Evolutionary conservation across 164 flowering plant genomes (phyloP), one percentile per base, ranked within the genome.

Genomic region (Amborella trichopoda): DNA sequence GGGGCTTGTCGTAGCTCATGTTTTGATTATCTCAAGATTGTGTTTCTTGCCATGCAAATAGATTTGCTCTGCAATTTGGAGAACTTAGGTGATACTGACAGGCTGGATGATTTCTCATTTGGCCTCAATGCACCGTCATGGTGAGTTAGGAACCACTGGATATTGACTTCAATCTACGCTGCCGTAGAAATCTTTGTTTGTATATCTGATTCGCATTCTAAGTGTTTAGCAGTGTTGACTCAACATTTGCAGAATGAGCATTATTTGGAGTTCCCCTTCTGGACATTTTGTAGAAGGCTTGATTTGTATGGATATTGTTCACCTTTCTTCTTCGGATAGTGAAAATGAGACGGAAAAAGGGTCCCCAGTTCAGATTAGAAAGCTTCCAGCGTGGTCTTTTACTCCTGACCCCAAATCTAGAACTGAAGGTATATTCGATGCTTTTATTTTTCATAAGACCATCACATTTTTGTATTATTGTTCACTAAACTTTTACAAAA

Each of bases 261-360:
- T 28, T 44, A 52, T 41, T 40, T 41, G 44, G 44, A 46, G 23
- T 46, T 49, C 26, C 33, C 40, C 30, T 53, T 51, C 25, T 55
- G 46, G 45, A 11, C 28, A 47, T 28, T 6, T 38, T 53, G 46
- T 44, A 26, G 40, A 50, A 43, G 27, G 27, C 36, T 44, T 59
- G 54, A 63, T 54, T 50, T 25, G 54, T 19, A 65, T 59, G 59
- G 76, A 68, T 28, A 72, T 67, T 36, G 84, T 89, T 50, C 78
- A 78, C 32, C 80, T 89, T 22, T 49, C 70, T 56, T 82, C 94
- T 16, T 81, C 94, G 39, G 94, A 81, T 54, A 75, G 76, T 55
- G 95, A 85, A 40, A 39, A 49, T 18, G 83, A 71, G 19, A 43
- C 66, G 5, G 67, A 66, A 40, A 73, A 65, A 58, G 58, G 41